Conservation (phyloP, 768 basidiomycete genomes). For the Phallus indusiatus region DNA sequence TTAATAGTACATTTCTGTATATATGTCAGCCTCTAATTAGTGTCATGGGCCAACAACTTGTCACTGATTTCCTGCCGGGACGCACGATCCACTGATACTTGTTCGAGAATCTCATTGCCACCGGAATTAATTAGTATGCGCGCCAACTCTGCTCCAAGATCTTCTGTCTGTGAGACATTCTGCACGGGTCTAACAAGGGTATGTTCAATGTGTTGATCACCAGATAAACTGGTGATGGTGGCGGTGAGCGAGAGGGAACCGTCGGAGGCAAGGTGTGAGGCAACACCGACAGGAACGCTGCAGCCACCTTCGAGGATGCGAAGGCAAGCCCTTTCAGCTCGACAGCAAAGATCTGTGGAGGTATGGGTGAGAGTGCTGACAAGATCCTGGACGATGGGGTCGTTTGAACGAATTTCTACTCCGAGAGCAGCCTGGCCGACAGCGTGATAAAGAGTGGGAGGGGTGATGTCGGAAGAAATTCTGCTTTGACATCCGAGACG, state of each 20-base stretch:
- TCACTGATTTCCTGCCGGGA: conserved; percentile 1
- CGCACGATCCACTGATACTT: conserved; percentile 62
- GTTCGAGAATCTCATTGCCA: conserved; percentile 71
- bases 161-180: conserved; percentile 52
- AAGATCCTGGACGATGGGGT: conserved; percentile 48
- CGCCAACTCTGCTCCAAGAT: conserved; percentile 59
- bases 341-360: conserved; percentile 65
- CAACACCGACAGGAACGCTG: conserved; percentile 89
- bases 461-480: conserved; percentile 59
- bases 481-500: conserved; percentile 70
- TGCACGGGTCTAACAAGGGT: conserved; percentile 43
- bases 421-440: conserved; percentile 93
- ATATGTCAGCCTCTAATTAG: too few species aligned
- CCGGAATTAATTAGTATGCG: conserved; percentile 54
- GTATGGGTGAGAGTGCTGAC: conserved; percentile 65
- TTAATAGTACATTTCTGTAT: too few species aligned
- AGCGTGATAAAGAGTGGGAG: conserved; percentile 76
- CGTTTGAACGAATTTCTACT: conserved; percentile 71
- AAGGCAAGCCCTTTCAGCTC: conserved; percentile 82
- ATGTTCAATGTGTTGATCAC: conserved; percentile 60
- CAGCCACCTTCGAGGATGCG: conserved; percentile 94
- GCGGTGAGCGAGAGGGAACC: conserved; percentile 55
- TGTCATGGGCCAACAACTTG: not conserved
- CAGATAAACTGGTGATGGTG: conserved; percentile 78
- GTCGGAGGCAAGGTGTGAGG: conserved; percentile 31